Base-by-base conservation (phyloP, 768 basidiomycete species). In the Suillus luteus region DNA sequence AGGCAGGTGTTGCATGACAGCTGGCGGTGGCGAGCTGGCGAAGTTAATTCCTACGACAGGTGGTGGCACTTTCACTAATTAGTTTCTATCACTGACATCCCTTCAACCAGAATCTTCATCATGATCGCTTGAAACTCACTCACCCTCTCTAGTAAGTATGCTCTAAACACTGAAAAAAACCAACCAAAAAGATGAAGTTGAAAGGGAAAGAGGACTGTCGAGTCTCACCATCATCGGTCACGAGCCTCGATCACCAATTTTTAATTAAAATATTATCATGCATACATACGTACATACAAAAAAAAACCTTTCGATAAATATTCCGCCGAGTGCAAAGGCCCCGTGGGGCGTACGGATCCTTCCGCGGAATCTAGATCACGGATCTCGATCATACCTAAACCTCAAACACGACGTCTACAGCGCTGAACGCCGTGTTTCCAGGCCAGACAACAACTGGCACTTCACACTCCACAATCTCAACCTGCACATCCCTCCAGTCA, bases 391-490 rank as follows among this genome's bases (percentile, higher is more conserved):
- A 27, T 27, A 38, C 43, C 19, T 4, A 91, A 4, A 92, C 87
- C 71, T 89, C 88, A 72, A 93, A 92, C 35, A 91, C 86, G 9
- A 93, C 88, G 66, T 92, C 88, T 71, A 84, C 80, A 4, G 92
- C 86, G 75, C 86, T 89, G 77, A 92, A 95, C 51, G 88, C 90
- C 5, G 93, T 96, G 76, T 93, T 95, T 51, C 93, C 93, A 12
- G 95, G 89, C 84, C 90, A 95, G 1, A 97, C 90, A 68, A 76
- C 86, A 62, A 99, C 85, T 22, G 93, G 93, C 49, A 99, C 91
- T 74, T 95, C 92, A 70, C 95, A 97, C 75, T 97, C 96, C 19
- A 99, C 94, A 64, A 89, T 92, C 82, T 98, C 95, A 31, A 90
- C 82, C 70, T 75, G 80, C 12, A 91, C 83, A 64, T 88, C 87